Conservation (phyloP, 225 moss, liverwort and hornwort genomes). For the Sphagnum contortum region DNA sequence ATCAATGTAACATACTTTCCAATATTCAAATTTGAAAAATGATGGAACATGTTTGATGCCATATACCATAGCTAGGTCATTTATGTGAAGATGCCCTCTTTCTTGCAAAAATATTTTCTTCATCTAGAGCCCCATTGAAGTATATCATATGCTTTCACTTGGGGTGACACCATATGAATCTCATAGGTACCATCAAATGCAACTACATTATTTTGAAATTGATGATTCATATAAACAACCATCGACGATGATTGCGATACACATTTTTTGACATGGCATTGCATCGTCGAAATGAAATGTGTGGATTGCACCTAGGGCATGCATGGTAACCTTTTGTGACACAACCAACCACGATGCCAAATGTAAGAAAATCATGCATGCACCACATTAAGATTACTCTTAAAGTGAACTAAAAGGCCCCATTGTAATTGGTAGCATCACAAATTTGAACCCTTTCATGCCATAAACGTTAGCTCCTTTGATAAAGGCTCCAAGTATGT, state of each 20-base stretch:
- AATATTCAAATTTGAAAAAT: neutral
- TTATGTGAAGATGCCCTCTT: neutral
- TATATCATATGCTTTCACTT: neutral
- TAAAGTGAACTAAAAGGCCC: neutral
- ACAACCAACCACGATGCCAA: neutral
- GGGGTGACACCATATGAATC: neutral
- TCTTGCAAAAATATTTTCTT: neutral
- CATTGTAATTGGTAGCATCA: neutral
- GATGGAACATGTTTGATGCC: neutral
- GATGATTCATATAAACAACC: neutral
- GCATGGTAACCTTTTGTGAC: constrained; percentile 2
- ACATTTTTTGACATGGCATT: neutral
- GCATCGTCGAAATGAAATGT: neutral
- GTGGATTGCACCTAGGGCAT: constrained; percentile 1
- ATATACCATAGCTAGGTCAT: neutral
- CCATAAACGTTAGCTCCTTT: neutral
- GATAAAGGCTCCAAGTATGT: neutral
- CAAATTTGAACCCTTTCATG: neutral
- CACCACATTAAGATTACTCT: constrained; percentile 1
- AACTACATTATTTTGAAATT: neutral
- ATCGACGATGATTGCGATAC: neutral
- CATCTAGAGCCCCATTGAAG: no score
- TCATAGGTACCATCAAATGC: neutral
- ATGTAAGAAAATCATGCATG: no score
- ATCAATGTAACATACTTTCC: no score